Evolutionary conservation across 163 green algal species (phyloP).

Genomic region (Dunaliella salina): DNA sequence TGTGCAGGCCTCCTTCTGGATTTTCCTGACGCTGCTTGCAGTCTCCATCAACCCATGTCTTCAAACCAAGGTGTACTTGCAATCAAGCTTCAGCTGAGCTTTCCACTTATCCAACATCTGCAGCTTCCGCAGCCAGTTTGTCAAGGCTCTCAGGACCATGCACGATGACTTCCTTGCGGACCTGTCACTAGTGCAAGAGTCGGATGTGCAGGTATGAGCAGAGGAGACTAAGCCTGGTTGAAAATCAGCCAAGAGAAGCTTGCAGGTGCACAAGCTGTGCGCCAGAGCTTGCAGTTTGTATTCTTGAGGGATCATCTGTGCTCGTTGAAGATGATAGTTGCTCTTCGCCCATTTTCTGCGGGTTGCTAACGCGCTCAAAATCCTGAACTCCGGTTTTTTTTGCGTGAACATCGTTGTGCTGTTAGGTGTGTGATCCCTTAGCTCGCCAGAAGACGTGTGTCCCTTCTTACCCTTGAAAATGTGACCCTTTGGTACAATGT

Average conservation of each 20-base stretch:
- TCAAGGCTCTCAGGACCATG: conserved; percentile 69
- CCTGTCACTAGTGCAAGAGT: conserved; percentile 18
- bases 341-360: neutral
- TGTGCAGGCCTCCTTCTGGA: too few species aligned
- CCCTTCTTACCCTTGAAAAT: neutral
- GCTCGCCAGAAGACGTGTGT: too few species aligned
- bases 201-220: conserved; percentile 19
- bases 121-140: conserved; percentile 63
- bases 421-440: too few species aligned
- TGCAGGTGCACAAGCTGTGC: neutral
- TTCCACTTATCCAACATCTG: neutral
- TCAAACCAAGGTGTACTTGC: too few species aligned
- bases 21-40: too few species aligned
- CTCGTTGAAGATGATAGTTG: neutral
- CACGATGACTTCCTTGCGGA: conserved; percentile 38
- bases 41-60: too few species aligned
- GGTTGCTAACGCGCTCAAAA: too few species aligned
- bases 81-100: too few species aligned
- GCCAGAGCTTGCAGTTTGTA: neutral
- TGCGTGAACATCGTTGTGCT: neutral
- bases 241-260: neutral
- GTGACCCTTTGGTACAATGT: neutral
- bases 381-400: too few species aligned
- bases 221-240: neutral
- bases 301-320: neutral